These are phyloP conservation scores for Tylopilus felleus DNA, from an alignment of 768 basidiomycete genomes.

Conservation along the genomic window DNA sequence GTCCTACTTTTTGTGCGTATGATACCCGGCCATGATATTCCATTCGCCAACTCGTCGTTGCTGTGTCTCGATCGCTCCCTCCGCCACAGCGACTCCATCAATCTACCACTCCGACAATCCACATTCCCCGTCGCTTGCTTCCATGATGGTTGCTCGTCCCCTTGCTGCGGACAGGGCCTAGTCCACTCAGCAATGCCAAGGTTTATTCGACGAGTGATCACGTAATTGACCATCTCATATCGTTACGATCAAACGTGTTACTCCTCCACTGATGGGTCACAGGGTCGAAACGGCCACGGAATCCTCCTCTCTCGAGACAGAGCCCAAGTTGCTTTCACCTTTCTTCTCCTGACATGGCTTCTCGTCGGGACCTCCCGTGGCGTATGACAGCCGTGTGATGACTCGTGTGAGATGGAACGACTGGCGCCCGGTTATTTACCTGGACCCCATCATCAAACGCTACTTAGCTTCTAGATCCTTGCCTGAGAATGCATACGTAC, in stretches of 20 bases:
- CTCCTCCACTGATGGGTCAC: conserved; percentile 4
- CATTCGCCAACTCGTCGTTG: neutral
- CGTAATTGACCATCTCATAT: conserved; percentile 4
- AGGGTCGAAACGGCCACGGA: neutral
- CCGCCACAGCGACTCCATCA: conserved; percentile 1
- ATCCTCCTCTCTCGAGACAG: neutral
- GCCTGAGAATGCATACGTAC: neutral
- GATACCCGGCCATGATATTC: conserved; percentile 2
- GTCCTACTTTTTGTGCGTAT: neutral
- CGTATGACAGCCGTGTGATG: conserved; percentile 2
- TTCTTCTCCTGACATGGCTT: neutral
- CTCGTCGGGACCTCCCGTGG: neutral
- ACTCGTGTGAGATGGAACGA: neutral
- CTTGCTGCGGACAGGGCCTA: neutral
- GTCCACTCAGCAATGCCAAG: neutral
- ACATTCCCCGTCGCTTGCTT: neutral
- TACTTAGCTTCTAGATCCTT: neutral
- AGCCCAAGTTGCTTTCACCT: neutral
- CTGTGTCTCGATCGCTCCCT: neutral
- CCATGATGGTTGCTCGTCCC: neutral
- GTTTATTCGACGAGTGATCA: neutral
- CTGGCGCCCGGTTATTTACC: neutral
- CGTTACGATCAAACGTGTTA: conserved; percentile 15
- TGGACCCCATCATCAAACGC: neutral
- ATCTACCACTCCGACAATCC: neutral